Percentiles rank a stretch among this genome's conserved stretches.
These are phyloP conservation scores for Coemansia sp. DNA, from an alignment of 192 early-diverging fungal species.

Conservation along the genomic window DNA sequence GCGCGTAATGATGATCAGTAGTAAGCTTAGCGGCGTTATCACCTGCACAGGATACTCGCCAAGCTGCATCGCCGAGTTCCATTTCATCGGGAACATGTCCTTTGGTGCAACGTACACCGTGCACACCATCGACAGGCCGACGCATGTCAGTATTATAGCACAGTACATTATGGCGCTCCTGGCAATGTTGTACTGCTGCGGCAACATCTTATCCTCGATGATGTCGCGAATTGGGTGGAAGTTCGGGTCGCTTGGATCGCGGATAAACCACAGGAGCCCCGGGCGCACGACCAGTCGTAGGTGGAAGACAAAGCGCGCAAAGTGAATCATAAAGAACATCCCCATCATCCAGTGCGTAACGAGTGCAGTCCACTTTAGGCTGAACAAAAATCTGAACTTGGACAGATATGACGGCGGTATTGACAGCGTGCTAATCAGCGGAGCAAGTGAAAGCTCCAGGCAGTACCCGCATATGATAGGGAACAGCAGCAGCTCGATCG, in stretches of 20 bases:
- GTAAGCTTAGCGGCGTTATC: slow-evolving; percentile 69
- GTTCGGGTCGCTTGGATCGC: slow-evolving; percentile 94
- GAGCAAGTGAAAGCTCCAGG: slow-evolving; percentile 79
- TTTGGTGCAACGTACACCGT: slow-evolving; percentile 12
- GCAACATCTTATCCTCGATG: slow-evolving; percentile 69
- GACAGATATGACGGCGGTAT: slow-evolving; percentile 60
- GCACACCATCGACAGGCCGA: slow-evolving; percentile 58
- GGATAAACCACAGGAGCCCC: slow-evolving; percentile 98
- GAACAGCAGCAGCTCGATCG: slow-evolving; percentile 84
- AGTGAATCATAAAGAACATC: slow-evolving; percentile 91
- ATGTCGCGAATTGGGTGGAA: slow-evolving; percentile 96
- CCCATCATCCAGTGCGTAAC: slow-evolving; percentile 92
- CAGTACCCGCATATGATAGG: slow-evolving; percentile 86
- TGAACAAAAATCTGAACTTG: slow-evolving; percentile 47
- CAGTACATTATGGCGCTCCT: slow-evolving; percentile 85
- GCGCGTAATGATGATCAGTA: slow-evolving; percentile 64
- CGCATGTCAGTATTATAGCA: slow-evolving; percentile 68
- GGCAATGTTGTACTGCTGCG: slow-evolving; percentile 82
- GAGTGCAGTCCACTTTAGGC: slow-evolving; percentile 11
- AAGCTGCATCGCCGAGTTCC: slow-evolving; percentile 18
- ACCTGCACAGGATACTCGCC: slow-evolving; percentile 72
- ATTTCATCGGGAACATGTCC: slow-evolving; percentile 30
- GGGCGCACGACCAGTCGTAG: slow-evolving; percentile 83
- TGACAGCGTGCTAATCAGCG: slow-evolving; percentile 64
- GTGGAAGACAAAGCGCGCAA: slow-evolving; percentile 82